Evolutionary conservation across 2,329 filamentous ascomycete species (phyloP).

Genomic region (Venturia oleaginea): DNA sequence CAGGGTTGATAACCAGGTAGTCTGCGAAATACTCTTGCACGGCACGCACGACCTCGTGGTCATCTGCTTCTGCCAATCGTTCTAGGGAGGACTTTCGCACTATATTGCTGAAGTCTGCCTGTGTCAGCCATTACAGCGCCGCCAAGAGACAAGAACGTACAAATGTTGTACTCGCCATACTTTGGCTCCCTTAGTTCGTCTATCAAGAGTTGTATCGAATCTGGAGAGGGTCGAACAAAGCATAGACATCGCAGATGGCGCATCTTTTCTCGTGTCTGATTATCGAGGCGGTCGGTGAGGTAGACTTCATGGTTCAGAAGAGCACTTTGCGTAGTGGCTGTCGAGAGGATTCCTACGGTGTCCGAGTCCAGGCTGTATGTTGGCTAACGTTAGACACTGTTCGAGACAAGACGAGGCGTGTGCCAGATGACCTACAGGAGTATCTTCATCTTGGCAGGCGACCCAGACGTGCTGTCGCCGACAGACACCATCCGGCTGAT

Average conservation of each 20-base stretch:
- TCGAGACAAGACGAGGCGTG: neutral
- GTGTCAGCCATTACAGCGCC: slow-evolving; percentile 14
- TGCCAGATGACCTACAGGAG: slow-evolving; percentile 42
- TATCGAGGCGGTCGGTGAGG: slow-evolving; percentile 92
- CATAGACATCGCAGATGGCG: slow-evolving; percentile 89
- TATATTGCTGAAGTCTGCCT: slow-evolving; percentile 81
- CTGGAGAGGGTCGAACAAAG: slow-evolving; percentile 83
- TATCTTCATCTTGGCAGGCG: slow-evolving; percentile 95
- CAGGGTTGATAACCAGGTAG: slow-evolving; percentile 89
- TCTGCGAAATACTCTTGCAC: slow-evolving; percentile 97
- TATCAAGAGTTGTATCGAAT: slow-evolving; percentile 87
- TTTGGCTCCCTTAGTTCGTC: slow-evolving; percentile 94
- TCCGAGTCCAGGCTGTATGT: slow-evolving; percentile 62
- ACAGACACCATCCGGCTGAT: slow-evolving; percentile 90
- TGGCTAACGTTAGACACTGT: neutral
- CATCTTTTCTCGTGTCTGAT: slow-evolving; percentile 89
- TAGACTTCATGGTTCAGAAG: slow-evolving; percentile 96
- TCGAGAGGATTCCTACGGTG: slow-evolving; percentile 81
- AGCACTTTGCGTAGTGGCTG: slow-evolving; percentile 88
- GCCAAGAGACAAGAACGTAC: slow-evolving; percentile 26
- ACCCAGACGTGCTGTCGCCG: slow-evolving; percentile 59
- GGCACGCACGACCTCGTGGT: slow-evolving; percentile 89
- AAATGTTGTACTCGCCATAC: slow-evolving; percentile 94
- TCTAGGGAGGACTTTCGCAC: slow-evolving; percentile 94
- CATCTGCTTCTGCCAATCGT: slow-evolving; percentile 87